Evolutionary conservation across 192 early-diverging fungal species (phyloP).

Genomic region (Diversispora epigaea): DNA sequence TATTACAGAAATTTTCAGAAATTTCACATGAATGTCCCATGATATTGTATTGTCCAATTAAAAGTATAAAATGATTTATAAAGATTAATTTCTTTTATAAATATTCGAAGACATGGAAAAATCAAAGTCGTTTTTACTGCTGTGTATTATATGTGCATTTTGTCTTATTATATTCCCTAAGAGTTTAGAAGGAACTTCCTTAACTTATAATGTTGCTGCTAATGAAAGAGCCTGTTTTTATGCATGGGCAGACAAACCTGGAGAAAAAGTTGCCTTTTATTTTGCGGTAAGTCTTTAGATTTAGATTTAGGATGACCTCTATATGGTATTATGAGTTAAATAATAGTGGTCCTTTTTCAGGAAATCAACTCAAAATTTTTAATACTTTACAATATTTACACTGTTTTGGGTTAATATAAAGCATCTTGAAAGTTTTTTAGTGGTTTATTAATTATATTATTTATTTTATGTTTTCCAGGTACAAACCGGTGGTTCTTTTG

Average conservation of each 20-base stretch:
- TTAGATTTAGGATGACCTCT: background rate
- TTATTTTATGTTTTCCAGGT: slow-evolving; percentile 56
- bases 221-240: slow-evolving; percentile 94
- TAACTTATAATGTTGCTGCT: slow-evolving; percentile 86
- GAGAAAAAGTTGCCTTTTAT: slow-evolving; percentile 95
- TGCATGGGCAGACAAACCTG: slow-evolving; percentile 67
- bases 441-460: background rate
- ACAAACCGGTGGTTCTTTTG: slow-evolving; percentile 94
- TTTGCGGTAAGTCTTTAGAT: slow-evolving; percentile 80
- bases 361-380: too few species aligned
- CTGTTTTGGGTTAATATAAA: background rate
- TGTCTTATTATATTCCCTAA: slow-evolving; percentile 19
- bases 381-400: background rate
- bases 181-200: slow-evolving; percentile 46
- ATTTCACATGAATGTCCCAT: too few species aligned
- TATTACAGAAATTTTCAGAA: too few species aligned
- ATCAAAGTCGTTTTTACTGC: background rate
- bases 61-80: too few species aligned
- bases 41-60: too few species aligned
- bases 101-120: background rate
- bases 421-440: background rate
- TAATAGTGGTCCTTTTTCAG: too few species aligned
- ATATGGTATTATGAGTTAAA: too few species aligned
- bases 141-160: background rate
- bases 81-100: too few species aligned